Evolutionary conservation across 495 filamentous ascomycete species (phyloP), one percentile per base, ranked within the genome.

Genomic region (Tuber magnatum): DNA sequence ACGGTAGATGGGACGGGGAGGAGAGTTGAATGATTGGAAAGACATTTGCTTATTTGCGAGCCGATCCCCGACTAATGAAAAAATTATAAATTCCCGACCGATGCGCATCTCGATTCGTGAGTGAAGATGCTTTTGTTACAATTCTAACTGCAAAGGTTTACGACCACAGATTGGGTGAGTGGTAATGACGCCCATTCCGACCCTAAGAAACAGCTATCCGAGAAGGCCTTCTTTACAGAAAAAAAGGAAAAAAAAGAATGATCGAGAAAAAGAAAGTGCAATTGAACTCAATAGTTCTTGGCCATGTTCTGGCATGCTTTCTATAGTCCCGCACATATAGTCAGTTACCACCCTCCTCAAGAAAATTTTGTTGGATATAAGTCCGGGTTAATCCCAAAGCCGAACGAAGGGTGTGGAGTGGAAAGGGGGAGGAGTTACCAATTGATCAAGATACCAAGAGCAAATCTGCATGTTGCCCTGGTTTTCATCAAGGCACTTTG

Each of bases 381-480:
- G 12, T 51, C 24, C 20, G 18, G 56, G 56, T 65, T 18, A 35
- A 28, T 35, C 56, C 28, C 56, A 65, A 65, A 41, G 69, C 35
- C 35, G 35, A 35, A 65, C 12, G 32, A 35, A 18, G 28, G 28
- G 16, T 35, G 28, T 51, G 28, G 14, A 14, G 10, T 28, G 51
- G 51, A 61, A 61, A n/a, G n/a, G 43, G 38, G 38, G 44, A 44
- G 42, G 48, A 61, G 68, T 28, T 85, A 90, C 87, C 84, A 99
- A 86, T 88, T 99, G 95, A 84, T 98, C 94, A 81, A 99, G 85
- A 84, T 99, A 99, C 95, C 95, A 99, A 77, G 91, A 90, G 86
- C 95, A 99, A 81, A 97, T 97, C 84, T 92, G 90, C 91, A 98
- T 90, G 84, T 95, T 91, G 74, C 96, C 96, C 81, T 89, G 84